phyloP scores from a whole-genome alignment of 305 asterid genomes.

The Stenogyne calaminthoides region DNA sequence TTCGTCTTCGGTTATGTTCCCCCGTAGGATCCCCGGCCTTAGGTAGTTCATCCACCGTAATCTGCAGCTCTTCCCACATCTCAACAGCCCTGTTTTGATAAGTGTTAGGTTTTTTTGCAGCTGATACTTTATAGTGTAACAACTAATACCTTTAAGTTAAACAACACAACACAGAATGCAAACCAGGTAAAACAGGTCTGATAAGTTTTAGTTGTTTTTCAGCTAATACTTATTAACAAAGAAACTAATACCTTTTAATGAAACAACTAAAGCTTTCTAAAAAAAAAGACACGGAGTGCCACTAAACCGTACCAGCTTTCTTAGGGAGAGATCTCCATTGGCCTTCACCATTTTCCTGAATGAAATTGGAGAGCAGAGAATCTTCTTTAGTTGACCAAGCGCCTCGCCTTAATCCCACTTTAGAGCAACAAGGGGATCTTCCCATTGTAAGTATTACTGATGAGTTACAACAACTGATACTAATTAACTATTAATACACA shows the following conservation, averaged over 20 bases:
- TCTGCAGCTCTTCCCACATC: constrained; percentile 71
- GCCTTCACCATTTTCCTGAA: constrained; percentile 48
- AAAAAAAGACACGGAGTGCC: too few relatives aligned
- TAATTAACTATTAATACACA: not conserved
- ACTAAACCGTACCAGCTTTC: constrained; percentile 38
- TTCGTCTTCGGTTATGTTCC: constrained; percentile 53
- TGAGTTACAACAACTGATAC: not conserved
- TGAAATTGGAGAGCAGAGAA: constrained; percentile 37
- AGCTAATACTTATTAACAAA: too few relatives aligned
- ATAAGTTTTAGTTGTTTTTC: too few relatives aligned
- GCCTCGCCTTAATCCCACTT: constrained; percentile 48
- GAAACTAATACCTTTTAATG: too few relatives aligned
- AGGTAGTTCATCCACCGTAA: constrained; percentile 70
- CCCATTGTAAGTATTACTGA: constrained; percentile 34
- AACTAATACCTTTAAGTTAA: too few relatives aligned
- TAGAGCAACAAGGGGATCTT: constrained; percentile 51
- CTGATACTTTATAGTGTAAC: too few relatives aligned
- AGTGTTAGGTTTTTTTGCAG: too few relatives aligned
- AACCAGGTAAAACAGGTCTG: too few relatives aligned
- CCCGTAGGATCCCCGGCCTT: constrained; percentile 64
- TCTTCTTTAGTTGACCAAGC: constrained; percentile 55
- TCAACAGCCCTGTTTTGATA: constrained; percentile 40
- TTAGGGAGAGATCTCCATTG: constrained; percentile 55
- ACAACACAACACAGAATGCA: too few relatives aligned
- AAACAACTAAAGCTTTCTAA: too few relatives aligned